Percentiles rank a stretch among this genome's conserved stretches.
These are phyloP conservation scores for Fraxinus xanthoxyloides DNA, from an alignment of 305 asterid genomes.

Conservation along the genomic window DNA sequence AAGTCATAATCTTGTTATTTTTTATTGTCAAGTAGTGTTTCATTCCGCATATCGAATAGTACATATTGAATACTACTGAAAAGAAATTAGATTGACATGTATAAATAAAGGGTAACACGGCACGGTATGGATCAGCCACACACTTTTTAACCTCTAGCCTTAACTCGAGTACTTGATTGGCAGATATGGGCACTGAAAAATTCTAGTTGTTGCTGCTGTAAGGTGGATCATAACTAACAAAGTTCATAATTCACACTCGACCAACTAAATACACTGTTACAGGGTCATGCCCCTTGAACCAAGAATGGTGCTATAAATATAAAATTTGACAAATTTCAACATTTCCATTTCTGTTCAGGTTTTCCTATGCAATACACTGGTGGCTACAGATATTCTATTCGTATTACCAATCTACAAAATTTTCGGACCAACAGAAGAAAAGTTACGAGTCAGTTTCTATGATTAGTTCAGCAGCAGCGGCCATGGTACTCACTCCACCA, in stretches of 20 bases:
- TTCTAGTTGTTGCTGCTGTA: not conserved
- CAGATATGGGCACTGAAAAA: not conserved
- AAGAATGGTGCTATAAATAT: not conserved
- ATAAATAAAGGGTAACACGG: not conserved
- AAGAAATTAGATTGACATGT: not conserved
- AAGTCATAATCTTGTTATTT: too few species aligned
- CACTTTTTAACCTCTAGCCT: not conserved
- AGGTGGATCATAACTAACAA: not conserved
- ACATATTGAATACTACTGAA: not conserved
- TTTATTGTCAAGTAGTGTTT: not conserved
- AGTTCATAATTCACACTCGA: not conserved
- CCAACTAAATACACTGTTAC: not conserved
- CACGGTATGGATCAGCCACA: not conserved
- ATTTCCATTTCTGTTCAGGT: conserved; percentile 4
- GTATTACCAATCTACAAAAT: conserved; percentile 44
- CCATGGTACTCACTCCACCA: conserved; percentile 75
- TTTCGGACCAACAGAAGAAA: conserved; percentile 14
- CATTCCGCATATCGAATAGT: not conserved
- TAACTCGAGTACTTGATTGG: not conserved
- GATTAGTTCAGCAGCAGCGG: conserved; percentile 75
- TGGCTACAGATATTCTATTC: conserved; percentile 25
- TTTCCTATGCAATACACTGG: conserved; percentile 19
- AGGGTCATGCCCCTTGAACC: not conserved
- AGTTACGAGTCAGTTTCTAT: conserved; percentile 39
- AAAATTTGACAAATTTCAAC: not conserved